phyloP scores from a whole-genome alignment of 805 yeast genomes.

The Saccharomyces kudriavzevii region DNA sequence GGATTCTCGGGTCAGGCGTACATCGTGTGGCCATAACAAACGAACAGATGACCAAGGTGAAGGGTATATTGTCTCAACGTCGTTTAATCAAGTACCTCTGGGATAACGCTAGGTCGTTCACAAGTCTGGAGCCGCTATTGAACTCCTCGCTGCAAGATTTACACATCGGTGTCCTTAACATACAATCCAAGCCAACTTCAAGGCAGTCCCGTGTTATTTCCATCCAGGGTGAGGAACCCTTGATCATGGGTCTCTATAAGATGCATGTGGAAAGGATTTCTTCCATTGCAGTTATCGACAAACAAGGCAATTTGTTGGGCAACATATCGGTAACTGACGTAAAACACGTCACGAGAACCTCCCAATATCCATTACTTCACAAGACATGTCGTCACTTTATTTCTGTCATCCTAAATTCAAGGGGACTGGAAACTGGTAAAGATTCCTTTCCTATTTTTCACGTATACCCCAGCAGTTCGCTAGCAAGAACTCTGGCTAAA shows the following conservation, averaged over 20 bases:
- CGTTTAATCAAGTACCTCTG: slow-evolving; percentile 76
- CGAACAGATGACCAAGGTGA: slow-evolving; percentile 44
- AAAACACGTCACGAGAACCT: slow-evolving; percentile 74
- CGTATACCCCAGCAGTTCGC: slow-evolving; percentile 67
- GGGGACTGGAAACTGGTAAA: slow-evolving; percentile 80
- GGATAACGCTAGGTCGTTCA: slow-evolving; percentile 87
- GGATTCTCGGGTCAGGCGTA: slow-evolving; percentile 87
- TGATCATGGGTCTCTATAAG: slow-evolving; percentile 76
- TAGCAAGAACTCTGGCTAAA: slow-evolving; percentile 87
- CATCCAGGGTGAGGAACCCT: slow-evolving; percentile 76
- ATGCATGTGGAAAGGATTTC: slow-evolving; percentile 83
- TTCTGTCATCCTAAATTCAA: slow-evolving; percentile 71
- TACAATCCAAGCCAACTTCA: slow-evolving; percentile 31
- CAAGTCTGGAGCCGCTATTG: slow-evolving; percentile 67
- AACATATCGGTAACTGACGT: slow-evolving; percentile 94
- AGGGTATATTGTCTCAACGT: slow-evolving; percentile 87
- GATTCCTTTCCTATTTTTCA: slow-evolving; percentile 96
- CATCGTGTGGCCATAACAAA: slow-evolving; percentile 83
- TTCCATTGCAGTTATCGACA: slow-evolving; percentile 87
- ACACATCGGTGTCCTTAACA: slow-evolving; percentile 56
- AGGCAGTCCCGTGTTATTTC: slow-evolving; percentile 54
- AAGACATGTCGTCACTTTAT: slow-evolving; percentile 83
- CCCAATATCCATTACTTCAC: slow-evolving; percentile 75
- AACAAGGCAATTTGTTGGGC: slow-evolving; percentile 67
- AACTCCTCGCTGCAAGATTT: slow-evolving; percentile 62